These are phyloP conservation scores for Didymella sp. DNA, from an alignment of 2,329 filamentous ascomycete genomes.

Conservation along the genomic window DNA sequence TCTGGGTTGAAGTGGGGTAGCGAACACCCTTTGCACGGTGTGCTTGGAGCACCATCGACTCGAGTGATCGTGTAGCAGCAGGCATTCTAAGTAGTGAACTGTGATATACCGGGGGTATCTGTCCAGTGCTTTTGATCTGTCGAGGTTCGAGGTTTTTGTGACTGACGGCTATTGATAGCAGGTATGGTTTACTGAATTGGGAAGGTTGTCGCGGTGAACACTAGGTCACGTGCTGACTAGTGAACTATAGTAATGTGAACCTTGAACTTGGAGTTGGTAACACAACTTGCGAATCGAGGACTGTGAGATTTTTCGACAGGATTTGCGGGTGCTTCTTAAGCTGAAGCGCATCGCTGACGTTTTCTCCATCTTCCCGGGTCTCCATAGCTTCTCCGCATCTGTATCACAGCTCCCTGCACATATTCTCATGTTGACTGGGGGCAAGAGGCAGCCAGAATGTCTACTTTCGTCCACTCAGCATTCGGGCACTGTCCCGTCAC, in stretches of 20 bases:
- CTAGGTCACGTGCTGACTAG: background rate
- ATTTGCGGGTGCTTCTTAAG: background rate
- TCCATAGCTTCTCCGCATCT: slow-evolving; percentile 9
- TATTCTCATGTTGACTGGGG: background rate
- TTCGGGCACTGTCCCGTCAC: background rate
- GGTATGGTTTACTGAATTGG: background rate
- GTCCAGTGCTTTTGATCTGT: background rate
- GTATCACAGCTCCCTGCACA: background rate
- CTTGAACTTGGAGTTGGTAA: background rate
- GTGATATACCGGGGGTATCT: background rate
- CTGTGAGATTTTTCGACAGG: background rate
- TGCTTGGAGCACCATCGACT: slow-evolving; percentile 43
- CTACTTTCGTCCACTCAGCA: background rate
- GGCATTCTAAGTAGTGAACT: slow-evolving; percentile 28
- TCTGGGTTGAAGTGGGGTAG: slow-evolving; percentile 39
- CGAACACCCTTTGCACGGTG: slow-evolving; percentile 47
- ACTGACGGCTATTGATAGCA: background rate
- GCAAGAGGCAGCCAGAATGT: background rate
- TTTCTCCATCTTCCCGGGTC: background rate
- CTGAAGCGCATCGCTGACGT: background rate
- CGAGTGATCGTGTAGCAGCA: slow-evolving; percentile 37
- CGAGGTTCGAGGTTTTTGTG: too few species aligned
- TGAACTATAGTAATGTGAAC: background rate
- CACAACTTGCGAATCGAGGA: background rate
- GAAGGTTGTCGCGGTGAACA: background rate